Evolutionary conservation across 495 filamentous ascomycete genomes (phyloP).

Genomic region (Xylaria scruposa): DNA sequence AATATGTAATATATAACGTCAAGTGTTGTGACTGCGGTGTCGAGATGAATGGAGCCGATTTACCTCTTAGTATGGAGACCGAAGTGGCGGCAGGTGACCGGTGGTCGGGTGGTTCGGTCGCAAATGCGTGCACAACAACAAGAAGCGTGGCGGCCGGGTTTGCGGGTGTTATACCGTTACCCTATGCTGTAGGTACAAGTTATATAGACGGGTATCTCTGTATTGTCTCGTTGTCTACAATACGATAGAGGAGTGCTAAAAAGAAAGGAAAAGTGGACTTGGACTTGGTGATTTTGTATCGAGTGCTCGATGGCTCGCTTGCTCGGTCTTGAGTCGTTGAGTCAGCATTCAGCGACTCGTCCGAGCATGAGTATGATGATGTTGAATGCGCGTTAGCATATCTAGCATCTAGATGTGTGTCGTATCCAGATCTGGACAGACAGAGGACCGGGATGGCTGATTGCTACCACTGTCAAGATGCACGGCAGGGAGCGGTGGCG

Average conservation of each 20-base stretch:
- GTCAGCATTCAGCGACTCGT: background rate
- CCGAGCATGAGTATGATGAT: background rate
- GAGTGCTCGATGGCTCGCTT: background rate
- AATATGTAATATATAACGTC: conserved; percentile 6
- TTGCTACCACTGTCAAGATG: conserved; percentile 1
- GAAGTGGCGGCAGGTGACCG: conserved; percentile 9
- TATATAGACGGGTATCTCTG: background rate
- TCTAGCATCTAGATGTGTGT: conserved; percentile 3
- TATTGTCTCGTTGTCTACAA: background rate
- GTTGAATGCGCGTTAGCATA: background rate
- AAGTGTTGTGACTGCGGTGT: conserved; percentile 19
- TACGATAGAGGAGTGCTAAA: background rate
- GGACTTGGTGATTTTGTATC: conserved; percentile 8
- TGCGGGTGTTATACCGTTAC: conserved; percentile 8
- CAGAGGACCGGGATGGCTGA: background rate
- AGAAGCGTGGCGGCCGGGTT: background rate
- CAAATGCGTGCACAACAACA: conserved; percentile 2
- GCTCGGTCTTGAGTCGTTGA: conserved; percentile 1
- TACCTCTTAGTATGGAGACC: conserved; percentile 12
- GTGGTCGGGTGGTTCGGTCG: background rate
- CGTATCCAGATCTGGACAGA: conserved; percentile 3
- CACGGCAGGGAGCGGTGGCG: conserved; percentile 4
- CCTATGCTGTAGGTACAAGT: background rate
- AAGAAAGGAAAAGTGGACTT: background rate
- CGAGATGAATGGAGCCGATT: conserved; percentile 18